Conservation (phyloP, 306 rosid species). For the Begonia masoniana region DNA sequence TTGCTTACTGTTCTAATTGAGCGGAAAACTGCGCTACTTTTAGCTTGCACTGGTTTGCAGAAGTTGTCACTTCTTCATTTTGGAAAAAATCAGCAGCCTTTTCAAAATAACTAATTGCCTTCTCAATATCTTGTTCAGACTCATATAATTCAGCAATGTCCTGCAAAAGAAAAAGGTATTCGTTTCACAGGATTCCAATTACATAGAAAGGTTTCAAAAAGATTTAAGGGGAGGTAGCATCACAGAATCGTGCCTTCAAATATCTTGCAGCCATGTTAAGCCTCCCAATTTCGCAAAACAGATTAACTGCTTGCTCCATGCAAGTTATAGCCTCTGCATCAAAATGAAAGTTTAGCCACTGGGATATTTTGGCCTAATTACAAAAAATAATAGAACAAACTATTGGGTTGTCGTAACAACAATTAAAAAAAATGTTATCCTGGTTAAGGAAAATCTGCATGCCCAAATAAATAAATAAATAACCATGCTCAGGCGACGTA, state of each 20-base stretch:
- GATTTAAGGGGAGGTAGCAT: conserved; percentile 2
- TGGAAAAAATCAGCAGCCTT: conserved; percentile 84
- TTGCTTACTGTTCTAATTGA: conserved; percentile 76
- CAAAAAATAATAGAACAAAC: too few relatives aligned
- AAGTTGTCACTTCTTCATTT: conserved; percentile 74
- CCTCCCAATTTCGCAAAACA: conserved; percentile 93
- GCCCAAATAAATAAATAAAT: too few relatives aligned
- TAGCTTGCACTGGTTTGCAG: conserved; percentile 94
- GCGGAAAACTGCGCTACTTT: conserved; percentile 94
- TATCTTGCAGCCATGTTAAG: conserved; percentile 95
- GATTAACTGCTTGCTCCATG: conserved; percentile 62
- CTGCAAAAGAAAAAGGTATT: conserved; percentile 21
- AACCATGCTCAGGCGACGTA: conserved; percentile 16
- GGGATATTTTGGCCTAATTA: too few relatives aligned
- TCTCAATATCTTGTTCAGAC: conserved; percentile 77
- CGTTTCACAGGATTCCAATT: not conserved
- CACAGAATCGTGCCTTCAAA: conserved; percentile 42
- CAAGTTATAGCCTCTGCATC: conserved; percentile 67
- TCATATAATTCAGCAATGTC: conserved; percentile 92
- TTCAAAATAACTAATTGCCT: conserved; percentile 60
- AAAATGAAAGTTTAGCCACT: not conserved
- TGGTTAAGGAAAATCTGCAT: too few relatives aligned
- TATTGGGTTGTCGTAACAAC: too few relatives aligned
- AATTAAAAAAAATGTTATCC: too few relatives aligned
- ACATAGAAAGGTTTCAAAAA: too few relatives aligned